Base-by-base conservation (phyloP, 192 early-diverging fungal genomes). In the Martensiomyces pterosporus region DNA sequence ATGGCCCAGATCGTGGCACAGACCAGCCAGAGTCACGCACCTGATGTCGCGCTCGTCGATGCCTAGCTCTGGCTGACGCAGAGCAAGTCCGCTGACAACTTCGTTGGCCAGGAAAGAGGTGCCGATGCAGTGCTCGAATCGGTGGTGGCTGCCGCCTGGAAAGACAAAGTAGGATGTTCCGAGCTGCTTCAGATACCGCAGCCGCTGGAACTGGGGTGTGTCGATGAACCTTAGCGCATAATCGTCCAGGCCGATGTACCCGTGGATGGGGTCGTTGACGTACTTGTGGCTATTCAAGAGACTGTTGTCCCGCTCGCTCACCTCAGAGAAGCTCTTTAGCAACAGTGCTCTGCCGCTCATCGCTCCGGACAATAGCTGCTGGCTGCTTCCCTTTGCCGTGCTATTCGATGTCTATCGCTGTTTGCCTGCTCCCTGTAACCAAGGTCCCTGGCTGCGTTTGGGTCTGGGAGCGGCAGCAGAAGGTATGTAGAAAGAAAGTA, bases 1-100 rank as follows among this genome's bases (percentile, higher is more conserved):
- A 67, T 98, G 94, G n/a, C 94, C 86, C 13, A 98, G 74, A 64
- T 98, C 95, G 64, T 98, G 95, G 51, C 88, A 90, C 13, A 98
- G 67, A 9, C 93, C 95, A 22, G 95, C 95, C 5, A 97, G 65
- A 35, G 82, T 85, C 12, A 97, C 81, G 67, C 90, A 92, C 67
- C 84, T 82, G 23, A 89, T 68, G 50, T 98, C 95, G 17, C 76
- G 82, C 19, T 82, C 77, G 36, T 72, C 80, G 33, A 92, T 92
- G 17, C 78, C 80, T 17, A 94, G 77, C 36, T 88, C 86, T 13
- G 86, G 88, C 56, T 98, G 95, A 15, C 67, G 76, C 43, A 78
- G 55, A 21, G 74, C 56, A 12, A 98, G 75, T 25, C 84, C 79
- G 35, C 79, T 71, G 34, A 94, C 80, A 25, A 93, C 55, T 9